Conservation (phyloP, 1,284 basidiomycete species). For the Cutaneotrichosporon cutaneum region DNA sequence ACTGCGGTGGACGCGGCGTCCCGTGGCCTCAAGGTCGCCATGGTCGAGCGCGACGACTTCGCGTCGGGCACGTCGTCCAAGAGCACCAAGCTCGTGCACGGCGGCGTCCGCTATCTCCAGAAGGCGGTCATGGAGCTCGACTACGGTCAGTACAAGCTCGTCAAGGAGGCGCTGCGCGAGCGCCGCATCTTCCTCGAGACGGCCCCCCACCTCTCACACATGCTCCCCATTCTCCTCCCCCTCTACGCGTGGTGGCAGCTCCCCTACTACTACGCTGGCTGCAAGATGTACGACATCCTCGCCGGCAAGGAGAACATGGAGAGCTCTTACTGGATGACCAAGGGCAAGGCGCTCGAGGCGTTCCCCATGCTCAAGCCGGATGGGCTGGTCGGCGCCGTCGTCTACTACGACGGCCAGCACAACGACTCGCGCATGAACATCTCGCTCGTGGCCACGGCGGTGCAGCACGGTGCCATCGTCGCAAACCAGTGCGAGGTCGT, state of each 20-base stretch:
- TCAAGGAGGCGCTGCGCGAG: slow-evolving; percentile 89
- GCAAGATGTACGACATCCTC: slow-evolving; percentile 93
- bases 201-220: slow-evolving; percentile 86
- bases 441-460: slow-evolving; percentile 87
- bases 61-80: slow-evolving; percentile 92
- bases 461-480: slow-evolving; percentile 84
- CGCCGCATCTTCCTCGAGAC: slow-evolving; percentile 91
- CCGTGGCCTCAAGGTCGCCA: slow-evolving; percentile 84
- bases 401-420: slow-evolving; percentile 98
- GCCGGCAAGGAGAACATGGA: slow-evolving; percentile 98
- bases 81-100: slow-evolving; percentile 96
- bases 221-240: slow-evolving; percentile 66
- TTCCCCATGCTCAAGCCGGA: slow-evolving; percentile 90
- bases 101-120: slow-evolving; percentile 94
- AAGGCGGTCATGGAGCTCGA: slow-evolving; percentile 95
- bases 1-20: slow-evolving; percentile 91
- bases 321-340: slow-evolving; percentile 88
- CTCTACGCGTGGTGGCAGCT: slow-evolving; percentile 84
- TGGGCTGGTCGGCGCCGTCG: slow-evolving; percentile 86
- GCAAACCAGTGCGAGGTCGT: slow-evolving; percentile 91
- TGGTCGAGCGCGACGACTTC: slow-evolving; percentile 94
- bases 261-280: slow-evolving; percentile 93
- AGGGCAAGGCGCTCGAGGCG: slow-evolving; percentile 75
- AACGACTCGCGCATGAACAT: slow-evolving; percentile 99
- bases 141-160: slow-evolving; percentile 94